phyloP scores from a whole-genome alignment of 1,139 yeast genomes.

The Yamadazyma songkhlaensis region DNA sequence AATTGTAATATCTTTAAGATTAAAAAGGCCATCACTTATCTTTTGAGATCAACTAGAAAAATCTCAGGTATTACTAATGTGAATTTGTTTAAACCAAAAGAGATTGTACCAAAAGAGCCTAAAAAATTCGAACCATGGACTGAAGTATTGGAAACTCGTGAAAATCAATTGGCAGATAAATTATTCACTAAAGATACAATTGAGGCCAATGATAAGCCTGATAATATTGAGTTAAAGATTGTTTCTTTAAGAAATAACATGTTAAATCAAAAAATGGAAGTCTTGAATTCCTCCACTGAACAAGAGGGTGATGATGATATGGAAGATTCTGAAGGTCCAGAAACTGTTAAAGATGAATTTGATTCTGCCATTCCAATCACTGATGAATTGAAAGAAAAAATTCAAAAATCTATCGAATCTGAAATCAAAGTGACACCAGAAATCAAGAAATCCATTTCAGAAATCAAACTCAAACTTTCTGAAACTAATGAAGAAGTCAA shows the following conservation, averaged over 20 bases:
- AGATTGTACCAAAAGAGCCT: constrained; percentile 31
- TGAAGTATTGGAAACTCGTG: constrained; percentile 32
- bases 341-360: constrained; percentile 1
- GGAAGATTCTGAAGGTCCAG: not conserved
- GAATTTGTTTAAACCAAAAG: constrained; percentile 37
- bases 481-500: constrained; percentile 7
- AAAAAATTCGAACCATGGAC: constrained; percentile 40
- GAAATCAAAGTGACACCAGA: constrained; percentile 15
- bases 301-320: not conserved
- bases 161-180: constrained; percentile 24
- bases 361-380: constrained; percentile 11
- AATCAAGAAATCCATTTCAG: constrained; percentile 14
- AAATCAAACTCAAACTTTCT: constrained; percentile 12
- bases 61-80: constrained; percentile 41
- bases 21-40: constrained; percentile 57
- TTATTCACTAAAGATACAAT: constrained; percentile 16
- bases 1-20: constrained; percentile 59
- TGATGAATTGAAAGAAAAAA: constrained; percentile 11
- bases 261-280: not conserved
- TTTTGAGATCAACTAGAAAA: constrained; percentile 58
- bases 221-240: not conserved
- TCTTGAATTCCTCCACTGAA: not conserved
- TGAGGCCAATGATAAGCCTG: constrained; percentile 3
- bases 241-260: not conserved
- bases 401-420: constrained; percentile 13